Percentiles rank a stretch among this genome's conserved stretches.
Evolutionary conservation across 2,329 filamentous ascomycete species (phyloP).

Genomic region (Oidium heveae): DNA sequence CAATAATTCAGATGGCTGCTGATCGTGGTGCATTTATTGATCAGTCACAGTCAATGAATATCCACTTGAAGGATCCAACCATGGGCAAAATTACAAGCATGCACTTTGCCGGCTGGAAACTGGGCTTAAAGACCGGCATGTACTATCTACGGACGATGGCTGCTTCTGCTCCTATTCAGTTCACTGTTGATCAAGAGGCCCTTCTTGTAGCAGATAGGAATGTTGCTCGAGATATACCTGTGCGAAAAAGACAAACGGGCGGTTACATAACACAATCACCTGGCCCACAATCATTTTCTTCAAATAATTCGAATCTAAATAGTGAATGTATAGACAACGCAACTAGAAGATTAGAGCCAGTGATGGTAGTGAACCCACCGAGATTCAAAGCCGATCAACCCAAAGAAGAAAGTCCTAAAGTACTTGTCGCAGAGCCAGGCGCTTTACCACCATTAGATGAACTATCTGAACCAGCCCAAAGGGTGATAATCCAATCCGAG

Average conservation of each 20-base stretch:
- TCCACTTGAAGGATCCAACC: constrained; percentile 96
- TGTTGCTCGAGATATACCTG: constrained; percentile 33
- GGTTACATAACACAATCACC: constrained; percentile 23
- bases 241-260: constrained; percentile 43
- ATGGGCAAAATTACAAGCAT: constrained; percentile 99
- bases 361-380: constrained; percentile 26
- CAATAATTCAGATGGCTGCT: constrained; percentile 90
- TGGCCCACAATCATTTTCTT: constrained; percentile 40
- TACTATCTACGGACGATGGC: constrained; percentile 98
- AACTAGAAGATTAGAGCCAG: constrained; percentile 17
- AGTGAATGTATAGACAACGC: constrained; percentile 23
- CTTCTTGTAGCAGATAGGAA: constrained; percentile 70
- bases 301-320: constrained; percentile 17
- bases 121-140: constrained; percentile 98
- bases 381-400: constrained; percentile 53
- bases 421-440: constrained; percentile 46
- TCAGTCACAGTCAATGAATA: constrained; percentile 96
- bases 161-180: constrained; percentile 88
- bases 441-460: constrained; percentile 36
- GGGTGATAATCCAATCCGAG: constrained; percentile 38
- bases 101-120: constrained; percentile 98
- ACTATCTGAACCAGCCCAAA: constrained; percentile 29
- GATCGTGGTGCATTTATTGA: constrained; percentile 98
- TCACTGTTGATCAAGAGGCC: constrained; percentile 93
- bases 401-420: constrained; percentile 57